Evolutionary conservation across 2,329 filamentous ascomycete species (phyloP), one percentile per base, ranked within the genome.

Genomic region (Trichoderma citrinoviride): DNA sequence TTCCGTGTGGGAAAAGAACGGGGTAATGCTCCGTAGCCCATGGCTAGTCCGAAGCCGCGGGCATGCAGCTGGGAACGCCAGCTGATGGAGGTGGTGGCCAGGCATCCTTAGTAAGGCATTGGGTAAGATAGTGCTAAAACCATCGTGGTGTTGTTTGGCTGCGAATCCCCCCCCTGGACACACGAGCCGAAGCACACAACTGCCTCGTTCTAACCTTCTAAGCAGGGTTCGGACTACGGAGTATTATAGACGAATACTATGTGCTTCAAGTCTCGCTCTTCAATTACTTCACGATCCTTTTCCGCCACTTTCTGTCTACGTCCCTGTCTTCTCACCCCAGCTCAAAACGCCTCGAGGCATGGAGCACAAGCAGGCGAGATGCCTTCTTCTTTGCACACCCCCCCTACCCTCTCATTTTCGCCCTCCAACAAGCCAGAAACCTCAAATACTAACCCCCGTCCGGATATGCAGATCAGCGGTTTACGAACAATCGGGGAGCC

Each of bases 401-500:
- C n/a, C 56, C 43, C 44, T 37, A 14, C 33, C 10, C 4, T 2
- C 7, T 37, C 33, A 12, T 10, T 12, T 21, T 33, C 33, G 17
- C 47, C 17, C 37, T 43, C 29, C 14, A 37, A n/a, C 37, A 27
- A 56, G 43, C 21, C 53, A 23, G 10, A 37, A 12, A 37, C 33
- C 33, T 12, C 33, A 37, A 37, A 14, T 15, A 29, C n/a, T n/a
- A 44, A 7, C 53, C 53, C 53, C 53, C 50, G 53, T 56, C 37
- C 43, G 53, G 29, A 56, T 44, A 44, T 44, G 53, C 53, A 56
- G 53, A 56, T 56, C 53, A 56, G 53, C 53, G 5, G 40, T 43
- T 56, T 56, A 44, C 53, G 40, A 43, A 56, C 37, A 43, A 56
- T 56, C 53, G 53, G 53, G 53, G 53, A 56, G 53, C 53, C 53